Evolutionary conservation across 768 basidiomycete species (phyloP).

Genomic region (Coprinellus aureogranulatus): DNA sequence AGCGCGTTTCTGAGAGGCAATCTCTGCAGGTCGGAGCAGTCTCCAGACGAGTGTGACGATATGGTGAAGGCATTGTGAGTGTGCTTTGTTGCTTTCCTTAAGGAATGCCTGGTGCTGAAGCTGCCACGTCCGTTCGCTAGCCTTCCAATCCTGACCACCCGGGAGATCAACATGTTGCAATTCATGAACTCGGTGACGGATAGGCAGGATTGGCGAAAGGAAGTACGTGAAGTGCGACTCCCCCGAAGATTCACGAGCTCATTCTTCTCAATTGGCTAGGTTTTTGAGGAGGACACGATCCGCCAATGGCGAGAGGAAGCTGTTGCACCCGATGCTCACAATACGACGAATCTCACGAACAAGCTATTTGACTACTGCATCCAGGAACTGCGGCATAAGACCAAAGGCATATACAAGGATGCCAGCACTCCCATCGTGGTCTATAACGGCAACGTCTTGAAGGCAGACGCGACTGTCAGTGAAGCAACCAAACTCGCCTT

Average conservation of each 20-base stretch:
- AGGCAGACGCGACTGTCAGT: constrained; percentile 30
- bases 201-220: constrained; percentile 21
- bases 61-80: background rate
- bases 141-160: constrained; percentile 12
- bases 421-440: constrained; percentile 13
- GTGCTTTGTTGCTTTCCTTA: background rate
- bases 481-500: constrained; percentile 16
- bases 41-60: background rate
- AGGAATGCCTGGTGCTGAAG: too few relatives aligned
- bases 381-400: constrained; percentile 20
- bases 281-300: constrained; percentile 15
- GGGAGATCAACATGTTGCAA: constrained; percentile 22
- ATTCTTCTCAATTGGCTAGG: constrained; percentile 2
- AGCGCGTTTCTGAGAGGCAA: background rate
- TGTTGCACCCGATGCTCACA: background rate
- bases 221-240: constrained; percentile 9
- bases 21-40: background rate
- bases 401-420: constrained; percentile 9
- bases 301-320: constrained; percentile 17
- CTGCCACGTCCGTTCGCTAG: background rate
- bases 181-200: constrained; percentile 27
- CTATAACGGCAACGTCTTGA: constrained; percentile 21
- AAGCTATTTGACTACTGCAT: constrained; percentile 23
- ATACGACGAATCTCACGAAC: constrained; percentile 5
- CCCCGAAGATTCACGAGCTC: too few relatives aligned